These are phyloP conservation scores for Penicillium crystallinum DNA, from an alignment of 495 filamentous ascomycete species.

Conservation along the genomic window DNA sequence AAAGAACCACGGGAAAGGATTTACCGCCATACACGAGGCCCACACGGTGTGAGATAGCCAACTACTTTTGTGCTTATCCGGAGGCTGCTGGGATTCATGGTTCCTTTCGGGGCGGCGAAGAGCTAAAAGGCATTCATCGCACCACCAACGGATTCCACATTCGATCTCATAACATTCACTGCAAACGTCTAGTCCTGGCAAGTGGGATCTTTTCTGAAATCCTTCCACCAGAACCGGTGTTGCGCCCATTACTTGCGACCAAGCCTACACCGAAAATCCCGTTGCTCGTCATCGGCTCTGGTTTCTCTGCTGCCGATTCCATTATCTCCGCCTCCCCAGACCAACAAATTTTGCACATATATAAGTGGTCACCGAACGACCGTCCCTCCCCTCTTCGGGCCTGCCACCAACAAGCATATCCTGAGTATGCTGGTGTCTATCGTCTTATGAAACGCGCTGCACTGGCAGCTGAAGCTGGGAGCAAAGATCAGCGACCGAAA, in stretches of 20 bases:
- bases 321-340: conserved; percentile 50
- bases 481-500: conserved; percentile 21
- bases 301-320: conserved; percentile 60
- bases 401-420: conserved; percentile 62
- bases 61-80: conserved; percentile 55
- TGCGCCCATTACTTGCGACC: conserved; percentile 36
- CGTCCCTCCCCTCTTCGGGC: conserved; percentile 54
- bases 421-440: conserved; percentile 62
- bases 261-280: conserved; percentile 25
- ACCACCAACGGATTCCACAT: conserved; percentile 48
- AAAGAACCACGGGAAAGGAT: conserved; percentile 32
- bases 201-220: conserved; percentile 58
- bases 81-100: conserved; percentile 48
- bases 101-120: conserved; percentile 42
- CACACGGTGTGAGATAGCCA: conserved; percentile 52
- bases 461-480: conserved; percentile 15
- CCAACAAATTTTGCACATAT: conserved; percentile 57
- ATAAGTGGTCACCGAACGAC: conserved; percentile 54
- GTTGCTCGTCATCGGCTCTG: conserved; percentile 57
- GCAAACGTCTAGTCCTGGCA: conserved; percentile 58
- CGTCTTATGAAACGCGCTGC: conserved; percentile 57
- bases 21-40: conserved; percentile 54
- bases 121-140: conserved; percentile 40
- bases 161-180: conserved; percentile 48
- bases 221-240: conserved; percentile 47